Evolutionary conservation across 345 rosid genomes (phyloP), one percentile per base, ranked within the genome.

Genomic region (Hibiscus mutabilis): DNA sequence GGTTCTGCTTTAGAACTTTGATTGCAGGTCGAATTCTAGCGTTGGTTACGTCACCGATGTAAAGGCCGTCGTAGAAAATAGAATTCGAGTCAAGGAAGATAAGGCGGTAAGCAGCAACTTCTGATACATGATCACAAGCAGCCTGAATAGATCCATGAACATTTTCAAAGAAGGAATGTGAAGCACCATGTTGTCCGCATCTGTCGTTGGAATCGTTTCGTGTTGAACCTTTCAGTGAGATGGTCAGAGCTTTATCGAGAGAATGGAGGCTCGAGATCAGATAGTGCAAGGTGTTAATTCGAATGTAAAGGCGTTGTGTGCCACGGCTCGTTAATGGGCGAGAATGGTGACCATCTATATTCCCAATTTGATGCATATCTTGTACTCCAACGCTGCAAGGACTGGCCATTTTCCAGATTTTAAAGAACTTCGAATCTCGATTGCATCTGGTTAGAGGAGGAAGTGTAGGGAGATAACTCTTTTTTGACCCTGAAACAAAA

Each of bases 401-500:
- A 8, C 84, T 75, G 6, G 97, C 97, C 70, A 49, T 87, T 81
- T 83, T 92, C 93, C 95, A 95, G 4, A 92, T 76, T 68, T 87
- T 87, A 2, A 75, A 6, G 73, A 95, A 84, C 72, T 78, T 88
- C 0, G 96, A 90, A 71, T 84, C 92, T 18, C 86, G 74, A 77
- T 86, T 89, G 86, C 97, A 90, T 84, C 97, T 85, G 15, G 93
- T 95, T 37, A 92, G 83, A 11, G 99, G 97, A 58, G 99, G 97
- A 44, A 88, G 86, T 4, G 90, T 80, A 22, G 97, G 99, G 16
- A 95, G 59, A 81, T 95, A 92, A 74, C 90, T 92, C 57, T 87
- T 91, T 70, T 89, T 95, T 29, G 93, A 80, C 78, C 97, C 97
- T 95, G 78, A 58, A 64, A 55, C 27, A 55, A 55, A 21, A 55